These are phyloP conservation scores for Nicotiana attenuata DNA, from an alignment of 257 asterid genomes.

Conservation along the genomic window DNA sequence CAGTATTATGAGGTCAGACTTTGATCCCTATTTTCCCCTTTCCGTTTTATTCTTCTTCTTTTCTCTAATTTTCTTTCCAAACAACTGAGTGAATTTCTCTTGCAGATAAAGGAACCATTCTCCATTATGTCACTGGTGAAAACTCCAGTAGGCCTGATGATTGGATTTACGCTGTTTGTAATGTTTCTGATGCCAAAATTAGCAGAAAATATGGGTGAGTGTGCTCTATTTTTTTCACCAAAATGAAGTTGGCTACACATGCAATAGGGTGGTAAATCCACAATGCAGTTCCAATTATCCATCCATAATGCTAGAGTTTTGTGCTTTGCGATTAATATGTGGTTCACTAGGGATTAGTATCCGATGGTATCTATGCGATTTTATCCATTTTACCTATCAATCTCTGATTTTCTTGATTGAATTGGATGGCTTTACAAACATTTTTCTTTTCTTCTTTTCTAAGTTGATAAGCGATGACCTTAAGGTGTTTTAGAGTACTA, in stretches of 20 bases:
- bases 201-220: conserved; percentile 70
- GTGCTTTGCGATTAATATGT: background rate
- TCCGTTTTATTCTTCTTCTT: background rate
- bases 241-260: background rate
- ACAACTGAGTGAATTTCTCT: background rate
- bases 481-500: background rate
- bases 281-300: background rate
- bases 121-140: conserved; percentile 60
- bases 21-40: background rate
- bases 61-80: background rate
- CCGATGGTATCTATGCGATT: background rate
- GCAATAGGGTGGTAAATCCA: background rate
- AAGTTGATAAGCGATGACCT: background rate
- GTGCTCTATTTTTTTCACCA: background rate
- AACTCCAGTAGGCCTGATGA: conserved; percentile 96
- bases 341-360: background rate
- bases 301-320: background rate
- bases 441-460: background rate
- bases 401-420: background rate
- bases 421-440: background rate
- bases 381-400: background rate
- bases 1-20: conserved; percentile 75
- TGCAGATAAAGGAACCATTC: conserved; percentile 90
- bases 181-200: conserved; percentile 96
- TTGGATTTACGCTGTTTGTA: conserved; percentile 86